Base-by-base conservation (phyloP, 177 flowering plant species). In the Telopea speciosissima region DNA sequence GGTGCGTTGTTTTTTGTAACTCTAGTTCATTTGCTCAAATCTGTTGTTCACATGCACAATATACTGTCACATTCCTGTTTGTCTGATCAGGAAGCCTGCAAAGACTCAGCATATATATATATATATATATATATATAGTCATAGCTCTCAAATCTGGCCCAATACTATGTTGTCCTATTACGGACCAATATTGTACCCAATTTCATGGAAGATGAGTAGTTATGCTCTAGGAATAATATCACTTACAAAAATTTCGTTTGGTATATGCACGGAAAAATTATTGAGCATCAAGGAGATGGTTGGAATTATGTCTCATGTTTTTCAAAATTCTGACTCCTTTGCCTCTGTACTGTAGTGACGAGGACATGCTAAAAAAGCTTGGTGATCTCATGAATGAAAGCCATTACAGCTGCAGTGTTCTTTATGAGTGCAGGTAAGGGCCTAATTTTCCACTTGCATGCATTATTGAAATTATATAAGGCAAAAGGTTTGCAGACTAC, bases 311-410 rank as follows among this genome's bases (percentile, higher is more conserved):
- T 63, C 28, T 24, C 59, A 28, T 36, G 19, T 71, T 12, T 12
- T 69, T 10, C n/a, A n/a, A 62, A 61, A 68, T 14, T 65, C 16
- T 24, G 66, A 52, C 22, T 21, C 45, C 52, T 45, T 7, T 0
- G 19, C 17, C 13, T 49, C 54, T 49, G 62, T 66, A 42, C 67
- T 85, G 73, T 91, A 94, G 97, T 74, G 97, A 88, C 9, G 94
- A 90, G 61, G 80, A 80, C 22, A 80, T 40, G 67, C 76, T 80
- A 13, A 71, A 78, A 45, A 75, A 67, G 69, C 79, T 80, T 44
- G 83, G 97, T 25, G 92, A 87, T 67, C 96, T 95, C 65, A 92
- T 95, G 99, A 92, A 95, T 63, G 93, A 91, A 19, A 95, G 99
- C 81, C 97, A 92, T 73, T 49, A 90, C 68, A 95, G 97, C 80